phyloP scores from a whole-genome alignment of 108 stramenopile genomes.

The Discostella pseudostelligera region DNA sequence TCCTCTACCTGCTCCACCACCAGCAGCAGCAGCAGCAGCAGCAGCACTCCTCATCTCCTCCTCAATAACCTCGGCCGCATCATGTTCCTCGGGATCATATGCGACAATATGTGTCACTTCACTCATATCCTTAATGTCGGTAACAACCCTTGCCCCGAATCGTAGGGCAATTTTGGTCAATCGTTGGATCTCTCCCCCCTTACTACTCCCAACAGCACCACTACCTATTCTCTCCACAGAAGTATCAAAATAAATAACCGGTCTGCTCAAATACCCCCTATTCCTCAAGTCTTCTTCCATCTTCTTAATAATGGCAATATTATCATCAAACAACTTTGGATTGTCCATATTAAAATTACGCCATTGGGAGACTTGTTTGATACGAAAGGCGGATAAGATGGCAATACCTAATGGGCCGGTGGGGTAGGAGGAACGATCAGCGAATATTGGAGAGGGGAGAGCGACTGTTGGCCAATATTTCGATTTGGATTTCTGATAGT shows the following conservation, averaged over 20 bases:
- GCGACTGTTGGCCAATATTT: slow-evolving; percentile 31
- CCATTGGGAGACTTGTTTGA: slow-evolving; percentile 32
- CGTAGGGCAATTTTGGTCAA: slow-evolving; percentile 27
- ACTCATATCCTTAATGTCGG: slow-evolving; percentile 15
- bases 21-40: too few species aligned
- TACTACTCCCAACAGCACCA: background rate
- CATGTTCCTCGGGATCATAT: slow-evolving; percentile 48
- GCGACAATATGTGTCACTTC: slow-evolving; percentile 41
- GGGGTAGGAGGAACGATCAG: slow-evolving; percentile 29
- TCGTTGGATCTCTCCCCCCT: background rate
- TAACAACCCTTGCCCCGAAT: slow-evolving; percentile 19
- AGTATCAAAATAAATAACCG: slow-evolving; percentile 36
- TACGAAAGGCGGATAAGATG: slow-evolving; percentile 38
- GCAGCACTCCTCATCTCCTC: slow-evolving; percentile 24
- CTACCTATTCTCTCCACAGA: slow-evolving; percentile 7
- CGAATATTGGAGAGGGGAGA: slow-evolving; percentile 28
- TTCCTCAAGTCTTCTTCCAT: slow-evolving; percentile 33
- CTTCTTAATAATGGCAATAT: slow-evolving; percentile 25
- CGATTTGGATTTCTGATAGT: slow-evolving; percentile 32
- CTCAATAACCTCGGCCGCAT: slow-evolving; percentile 24
- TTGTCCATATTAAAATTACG: slow-evolving; percentile 46
- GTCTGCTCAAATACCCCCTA: slow-evolving; percentile 24
- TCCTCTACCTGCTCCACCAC: slow-evolving; percentile 1
- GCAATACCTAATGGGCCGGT: slow-evolving; percentile 31
- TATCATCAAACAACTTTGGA: slow-evolving; percentile 40